Base-by-base conservation (phyloP, 768 basidiomycete genomes). In the Saitozyma sp. region DNA sequence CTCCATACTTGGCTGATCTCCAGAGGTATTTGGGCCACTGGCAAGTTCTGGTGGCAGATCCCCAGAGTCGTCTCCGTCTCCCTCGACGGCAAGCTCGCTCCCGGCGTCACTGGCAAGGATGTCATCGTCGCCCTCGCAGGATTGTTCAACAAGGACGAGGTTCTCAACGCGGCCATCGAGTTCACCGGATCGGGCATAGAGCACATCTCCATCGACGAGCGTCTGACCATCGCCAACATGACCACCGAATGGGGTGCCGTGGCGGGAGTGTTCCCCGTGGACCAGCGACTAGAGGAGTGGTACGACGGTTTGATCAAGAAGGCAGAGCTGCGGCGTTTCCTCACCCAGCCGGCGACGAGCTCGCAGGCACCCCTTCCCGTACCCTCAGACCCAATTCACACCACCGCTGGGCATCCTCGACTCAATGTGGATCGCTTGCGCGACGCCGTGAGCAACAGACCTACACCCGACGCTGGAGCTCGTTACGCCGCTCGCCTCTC, bases 241-340 rank as follows among this genome's bases (percentile, higher is more conserved):
- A 98, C 96, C 6, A 98, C 96, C 39, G 96, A 99, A 80, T 99
- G 96, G 96, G 96, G 96, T 50, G 96, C 96, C 2, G 85, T 99
- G 2, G 93, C 86, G 8, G 96, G 96, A 40, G 87, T 96, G 8
- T 98, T 99, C 83, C 94, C 95, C 0, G 88, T 91, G 6, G 96
- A 99, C 74, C 83, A 86, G 17, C 87, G 85, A 9, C 84, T 93
- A 17, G 74, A 93, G 42, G 79, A 85, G 37, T 99, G 94, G 94
- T 99, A 98, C 77, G 89, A 91, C 50, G 81, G 82, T 6, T 82
- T 85, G 11, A 79, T 95, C 64, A 83, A 83, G 65, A 90, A 87
- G 79, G 83, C 89, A 48, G 89, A 94, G 74, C 81, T 87, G 40
- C 85, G 89, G 40, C 87, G 88, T 6, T 95, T 92, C 81, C 58